These are phyloP conservation scores for Plenodomus tracheiphilus DNA, from an alignment of 2,329 filamentous ascomycete genomes.

Conservation along the genomic window DNA sequence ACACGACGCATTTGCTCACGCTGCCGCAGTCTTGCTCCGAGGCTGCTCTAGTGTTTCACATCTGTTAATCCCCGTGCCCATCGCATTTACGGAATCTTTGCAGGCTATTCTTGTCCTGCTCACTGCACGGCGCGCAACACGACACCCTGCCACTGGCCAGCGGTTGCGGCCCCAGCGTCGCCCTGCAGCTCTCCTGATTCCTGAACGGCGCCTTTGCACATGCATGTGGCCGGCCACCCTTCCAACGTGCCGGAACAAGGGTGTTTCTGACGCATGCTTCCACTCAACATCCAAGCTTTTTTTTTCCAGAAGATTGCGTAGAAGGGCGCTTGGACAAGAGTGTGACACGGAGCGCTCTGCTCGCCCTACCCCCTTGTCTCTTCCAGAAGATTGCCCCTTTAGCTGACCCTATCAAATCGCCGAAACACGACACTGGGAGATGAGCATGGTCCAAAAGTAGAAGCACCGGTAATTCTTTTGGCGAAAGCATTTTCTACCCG, in stretches of 20 bases:
- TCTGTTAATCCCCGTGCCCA: background rate
- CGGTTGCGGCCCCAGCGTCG: conserved; percentile 35
- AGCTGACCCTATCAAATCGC: conserved; percentile 15
- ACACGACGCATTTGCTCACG: conserved; percentile 1
- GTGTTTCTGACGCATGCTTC: conserved; percentile 31
- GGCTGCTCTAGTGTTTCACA: conserved; percentile 9
- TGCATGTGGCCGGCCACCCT: conserved; percentile 28
- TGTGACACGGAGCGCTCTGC: conserved; percentile 28
- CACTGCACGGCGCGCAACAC: conserved; percentile 34
- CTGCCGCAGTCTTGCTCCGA: conserved; percentile 29
- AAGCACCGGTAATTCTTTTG: conserved; percentile 16
- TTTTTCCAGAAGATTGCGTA: conserved; percentile 8
- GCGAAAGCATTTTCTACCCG: conserved; percentile 13
- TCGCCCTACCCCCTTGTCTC: conserved; percentile 33
- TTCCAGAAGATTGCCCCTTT: conserved; percentile 47
- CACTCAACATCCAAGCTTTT: conserved; percentile 21
- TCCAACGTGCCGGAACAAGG: conserved; percentile 32
- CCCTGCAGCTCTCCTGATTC: conserved; percentile 13
- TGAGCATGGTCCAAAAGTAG: conserved; percentile 14
- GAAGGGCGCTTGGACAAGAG: conserved; percentile 28
- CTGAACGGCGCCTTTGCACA: conserved; percentile 6
- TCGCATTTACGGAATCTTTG: background rate
- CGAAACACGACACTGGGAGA: conserved; percentile 20
- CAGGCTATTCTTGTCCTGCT: conserved; percentile 25
- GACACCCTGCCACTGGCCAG: conserved; percentile 31